Evolutionary conservation across 495 filamentous ascomycete species (phyloP).

Genomic region (Penicillium roqueforti): DNA sequence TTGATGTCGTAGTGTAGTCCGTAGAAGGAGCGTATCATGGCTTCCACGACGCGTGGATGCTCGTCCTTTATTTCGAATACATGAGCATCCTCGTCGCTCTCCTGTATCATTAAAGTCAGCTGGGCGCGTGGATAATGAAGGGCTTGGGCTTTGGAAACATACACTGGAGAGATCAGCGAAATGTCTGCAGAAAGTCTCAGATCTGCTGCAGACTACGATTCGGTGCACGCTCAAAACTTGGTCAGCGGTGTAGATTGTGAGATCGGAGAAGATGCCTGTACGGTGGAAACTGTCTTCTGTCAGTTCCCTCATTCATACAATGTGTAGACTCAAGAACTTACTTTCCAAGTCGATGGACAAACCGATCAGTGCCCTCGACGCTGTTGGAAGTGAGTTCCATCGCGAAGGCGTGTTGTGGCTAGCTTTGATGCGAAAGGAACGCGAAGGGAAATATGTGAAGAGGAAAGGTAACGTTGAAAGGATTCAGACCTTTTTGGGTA

Average conservation of each 20-base stretch:
- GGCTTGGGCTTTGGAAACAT: neutral
- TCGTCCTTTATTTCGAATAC: slow-evolving; percentile 5
- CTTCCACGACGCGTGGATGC: slow-evolving; percentile 29
- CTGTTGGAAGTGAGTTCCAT: neutral
- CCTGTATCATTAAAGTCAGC: neutral
- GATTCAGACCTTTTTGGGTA: neutral
- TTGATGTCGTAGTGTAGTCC: slow-evolving; percentile 27
- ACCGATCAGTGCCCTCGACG: neutral
- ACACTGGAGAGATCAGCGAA: neutral
- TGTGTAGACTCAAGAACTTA: neutral
- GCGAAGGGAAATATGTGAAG: neutral
- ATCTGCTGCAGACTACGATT: neutral
- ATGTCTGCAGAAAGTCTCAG: neutral
- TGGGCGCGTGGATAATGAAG: neutral
- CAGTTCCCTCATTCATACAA: neutral
- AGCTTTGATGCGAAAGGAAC: neutral
- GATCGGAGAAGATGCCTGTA: neutral
- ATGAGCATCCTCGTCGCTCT: neutral
- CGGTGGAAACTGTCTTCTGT: neutral
- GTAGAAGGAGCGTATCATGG: slow-evolving; percentile 24
- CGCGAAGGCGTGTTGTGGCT: neutral
- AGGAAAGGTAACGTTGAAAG: neutral
- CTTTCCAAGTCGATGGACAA: neutral
- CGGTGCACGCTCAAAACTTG: neutral
- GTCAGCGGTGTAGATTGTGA: neutral